phyloP scores from a whole-genome alignment of 495 filamentous ascomycete genomes.

The Tuber calosporum region DNA sequence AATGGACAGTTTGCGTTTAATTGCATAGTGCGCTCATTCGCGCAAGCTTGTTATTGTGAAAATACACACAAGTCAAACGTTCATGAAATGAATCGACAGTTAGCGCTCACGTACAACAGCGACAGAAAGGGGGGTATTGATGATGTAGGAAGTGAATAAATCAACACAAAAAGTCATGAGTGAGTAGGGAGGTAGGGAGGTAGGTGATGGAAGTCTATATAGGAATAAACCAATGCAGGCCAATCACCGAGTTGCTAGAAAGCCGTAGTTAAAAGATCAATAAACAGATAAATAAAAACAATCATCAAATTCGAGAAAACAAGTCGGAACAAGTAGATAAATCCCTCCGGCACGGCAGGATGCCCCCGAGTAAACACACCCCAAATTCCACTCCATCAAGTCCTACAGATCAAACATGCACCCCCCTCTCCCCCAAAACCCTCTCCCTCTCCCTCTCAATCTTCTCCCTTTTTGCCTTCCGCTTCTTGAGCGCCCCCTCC shows the following conservation, averaged over 20 bases:
- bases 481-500: slow-evolving; percentile 56
- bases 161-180: background rate
- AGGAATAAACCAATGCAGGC: background rate
- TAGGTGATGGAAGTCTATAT: background rate
- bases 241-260: background rate
- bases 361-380: background rate
- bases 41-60: background rate
- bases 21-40: background rate
- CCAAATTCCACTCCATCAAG: background rate
- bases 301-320: background rate
- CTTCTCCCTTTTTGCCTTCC: slow-evolving; percentile 50
- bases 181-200: background rate
- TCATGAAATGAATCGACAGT: background rate
- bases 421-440: background rate
- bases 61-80: background rate
- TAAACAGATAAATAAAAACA: background rate
- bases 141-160: background rate
- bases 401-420: background rate
- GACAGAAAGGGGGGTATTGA: background rate
- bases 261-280: background rate
- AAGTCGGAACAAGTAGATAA: background rate
- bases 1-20: background rate
- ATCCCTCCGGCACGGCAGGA: background rate
- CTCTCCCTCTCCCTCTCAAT: slow-evolving; percentile 19
- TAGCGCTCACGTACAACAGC: background rate